Percentiles rank a stretch among this genome's conserved stretches.
phyloP scores from a whole-genome alignment of 2,329 filamentous ascomycete species.

The Microcera coccophila region DNA sequence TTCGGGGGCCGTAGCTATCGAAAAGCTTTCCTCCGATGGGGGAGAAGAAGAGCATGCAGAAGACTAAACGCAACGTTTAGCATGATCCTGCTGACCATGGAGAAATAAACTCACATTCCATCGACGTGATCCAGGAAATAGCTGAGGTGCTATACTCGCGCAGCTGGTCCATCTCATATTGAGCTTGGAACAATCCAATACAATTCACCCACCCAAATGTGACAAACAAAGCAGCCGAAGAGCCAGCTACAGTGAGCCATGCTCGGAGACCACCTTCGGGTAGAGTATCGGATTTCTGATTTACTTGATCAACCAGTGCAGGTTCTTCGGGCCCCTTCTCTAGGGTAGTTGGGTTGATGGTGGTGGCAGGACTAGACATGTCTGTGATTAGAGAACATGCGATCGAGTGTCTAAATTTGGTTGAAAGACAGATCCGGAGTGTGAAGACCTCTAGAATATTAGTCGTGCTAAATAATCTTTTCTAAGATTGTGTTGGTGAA shows the following conservation, averaged over 20 bases:
- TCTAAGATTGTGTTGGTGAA: neutral
- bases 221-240: constrained; percentile 19
- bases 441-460: too few species aligned
- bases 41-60: constrained; percentile 32
- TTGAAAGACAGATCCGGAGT: too few species aligned
- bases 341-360: constrained; percentile 10
- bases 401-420: too few species aligned
- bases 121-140: constrained; percentile 49
- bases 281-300: neutral
- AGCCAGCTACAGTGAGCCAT: constrained; percentile 16
- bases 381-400: too few species aligned
- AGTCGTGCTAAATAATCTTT: too few species aligned
- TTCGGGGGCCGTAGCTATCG: constrained; percentile 56
- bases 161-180: constrained; percentile 44
- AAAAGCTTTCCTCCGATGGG: constrained; percentile 39
- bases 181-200: constrained; percentile 47
- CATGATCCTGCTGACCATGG: neutral
- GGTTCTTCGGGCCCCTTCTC: constrained; percentile 6
- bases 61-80: constrained; percentile 11
- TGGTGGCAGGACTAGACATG: constrained; percentile 8
- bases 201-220: constrained; percentile 27
- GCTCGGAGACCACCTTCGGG: constrained; percentile 12
- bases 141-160: constrained; percentile 40
- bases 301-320: constrained; percentile 1
- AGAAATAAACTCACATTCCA: constrained; percentile 30